A percentile compares a stretch with the other conserved stretches of the same genome.
Evolutionary conservation across 768 basidiomycete genomes (phyloP).

Genomic region (Serendipita sp.): DNA sequence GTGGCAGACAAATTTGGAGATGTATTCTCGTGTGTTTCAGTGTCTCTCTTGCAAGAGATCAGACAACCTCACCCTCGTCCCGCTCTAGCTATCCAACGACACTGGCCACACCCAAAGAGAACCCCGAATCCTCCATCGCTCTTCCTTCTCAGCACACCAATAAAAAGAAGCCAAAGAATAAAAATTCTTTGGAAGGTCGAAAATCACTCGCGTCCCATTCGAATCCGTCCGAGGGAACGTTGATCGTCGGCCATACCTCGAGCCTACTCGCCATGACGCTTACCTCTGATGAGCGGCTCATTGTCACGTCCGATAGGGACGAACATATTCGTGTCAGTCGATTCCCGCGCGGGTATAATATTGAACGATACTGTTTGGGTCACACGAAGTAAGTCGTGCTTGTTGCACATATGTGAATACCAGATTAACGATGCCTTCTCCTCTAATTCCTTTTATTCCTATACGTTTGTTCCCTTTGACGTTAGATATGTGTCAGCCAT

Average conservation of each 20-base stretch:
- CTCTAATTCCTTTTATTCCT: neutral
- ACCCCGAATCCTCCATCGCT: conserved; percentile 15
- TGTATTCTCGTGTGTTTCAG: conserved; percentile 48
- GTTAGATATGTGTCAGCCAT: conserved; percentile 69
- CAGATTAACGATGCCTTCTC: neutral
- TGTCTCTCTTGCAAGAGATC: neutral
- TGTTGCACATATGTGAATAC: neutral
- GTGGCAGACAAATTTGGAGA: conserved; percentile 93
- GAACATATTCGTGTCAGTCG: conserved; percentile 88
- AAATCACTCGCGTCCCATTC: conserved; percentile 39
- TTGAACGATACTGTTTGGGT: conserved; percentile 78
- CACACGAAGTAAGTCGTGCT: conserved; percentile 46
- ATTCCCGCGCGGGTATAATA: conserved; percentile 71
- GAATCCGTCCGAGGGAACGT: conserved; percentile 48
- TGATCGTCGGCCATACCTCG: conserved; percentile 78
- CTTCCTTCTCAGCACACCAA: conserved; percentile 7
- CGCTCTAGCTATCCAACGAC: neutral
- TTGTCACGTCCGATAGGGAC: conserved; percentile 85
- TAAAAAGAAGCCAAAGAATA: conserved; percentile 9
- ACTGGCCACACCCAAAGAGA: conserved; percentile 46
- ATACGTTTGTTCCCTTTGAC: neutral
- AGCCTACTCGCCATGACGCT: conserved; percentile 61
- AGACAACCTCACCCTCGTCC: too few species aligned
- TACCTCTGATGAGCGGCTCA: conserved; percentile 45
- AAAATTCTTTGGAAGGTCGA: conserved; percentile 5